Conservation (phyloP, 176 grass and related monocot genomes). For the Carex parvula region DNA sequence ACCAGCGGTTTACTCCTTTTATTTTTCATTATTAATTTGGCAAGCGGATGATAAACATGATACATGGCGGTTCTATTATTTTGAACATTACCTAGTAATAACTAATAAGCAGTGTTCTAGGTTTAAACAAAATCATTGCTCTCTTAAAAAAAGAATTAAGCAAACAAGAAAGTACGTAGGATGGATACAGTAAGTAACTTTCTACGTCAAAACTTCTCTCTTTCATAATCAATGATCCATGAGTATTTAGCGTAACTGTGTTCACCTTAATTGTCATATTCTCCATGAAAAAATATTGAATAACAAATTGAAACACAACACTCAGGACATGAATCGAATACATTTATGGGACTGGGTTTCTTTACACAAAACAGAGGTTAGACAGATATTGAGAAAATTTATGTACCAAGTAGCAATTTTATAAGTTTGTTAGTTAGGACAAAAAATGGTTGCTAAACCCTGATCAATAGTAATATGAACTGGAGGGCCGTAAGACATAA, state of each 20-base stretch:
- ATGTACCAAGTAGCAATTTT: conserved; percentile 17
- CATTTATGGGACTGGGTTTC: not conserved
- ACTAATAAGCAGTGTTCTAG: not conserved
- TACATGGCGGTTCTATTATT: not conserved
- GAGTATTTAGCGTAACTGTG: too few relatives aligned
- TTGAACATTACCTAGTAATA: not conserved
- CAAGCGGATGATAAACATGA: too few relatives aligned
- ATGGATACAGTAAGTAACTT: too few relatives aligned
- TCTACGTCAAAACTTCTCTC: too few relatives aligned
- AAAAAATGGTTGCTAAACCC: conserved; percentile 88
- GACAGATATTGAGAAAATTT: not conserved
- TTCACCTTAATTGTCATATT: too few relatives aligned
- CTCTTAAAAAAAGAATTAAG: not conserved
- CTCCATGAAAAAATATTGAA: not conserved
- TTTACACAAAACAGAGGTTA: not conserved
- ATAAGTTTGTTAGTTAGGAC: conserved; percentile 41
- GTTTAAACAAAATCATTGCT: not conserved
- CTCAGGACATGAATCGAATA: not conserved
- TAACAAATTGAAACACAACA: not conserved
- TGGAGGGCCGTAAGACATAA: conserved; percentile 72
- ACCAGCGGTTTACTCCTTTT: too few relatives aligned
- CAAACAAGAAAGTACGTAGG: not conserved
- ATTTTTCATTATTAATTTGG: too few relatives aligned
- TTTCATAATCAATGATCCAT: too few relatives aligned
- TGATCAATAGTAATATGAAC: conserved; percentile 74